Evolutionary conservation across 371 early-diverging fungal species (phyloP).

Genomic region (Saksenaea oblongispora): DNA sequence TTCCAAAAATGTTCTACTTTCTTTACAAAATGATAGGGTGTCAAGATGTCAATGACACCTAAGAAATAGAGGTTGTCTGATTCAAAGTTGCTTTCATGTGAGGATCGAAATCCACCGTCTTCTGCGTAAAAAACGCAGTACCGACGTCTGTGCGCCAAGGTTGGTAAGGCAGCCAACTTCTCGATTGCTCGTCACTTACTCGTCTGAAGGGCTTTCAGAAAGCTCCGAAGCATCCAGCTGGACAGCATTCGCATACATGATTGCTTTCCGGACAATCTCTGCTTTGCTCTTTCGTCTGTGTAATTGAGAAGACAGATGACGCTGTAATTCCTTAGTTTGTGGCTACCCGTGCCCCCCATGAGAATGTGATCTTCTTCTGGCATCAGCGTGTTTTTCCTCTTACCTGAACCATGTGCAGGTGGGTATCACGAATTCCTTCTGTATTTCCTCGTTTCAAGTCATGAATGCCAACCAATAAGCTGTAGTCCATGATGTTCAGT

Average conservation of each 20-base stretch:
- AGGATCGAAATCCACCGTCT: constrained; percentile 86
- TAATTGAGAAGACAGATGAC: constrained; percentile 30
- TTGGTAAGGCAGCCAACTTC: not conserved
- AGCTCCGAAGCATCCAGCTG: constrained; percentile 57
- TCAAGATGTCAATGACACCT: constrained; percentile 96
- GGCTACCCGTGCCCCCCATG: not conserved
- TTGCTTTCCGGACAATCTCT: constrained; percentile 67
- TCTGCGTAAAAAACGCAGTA: constrained; percentile 86
- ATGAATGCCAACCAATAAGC: constrained; percentile 90
- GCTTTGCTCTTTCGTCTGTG: constrained; percentile 55
- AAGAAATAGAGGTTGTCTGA: constrained; percentile 82
- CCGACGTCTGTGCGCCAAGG: constrained; percentile 49
- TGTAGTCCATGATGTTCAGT: constrained; percentile 97
- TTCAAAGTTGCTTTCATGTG: constrained; percentile 67
- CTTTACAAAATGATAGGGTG: constrained; percentile 86
- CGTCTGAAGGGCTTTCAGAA: constrained; percentile 48
- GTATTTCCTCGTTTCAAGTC: constrained; percentile 81
- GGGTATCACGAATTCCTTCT: constrained; percentile 84
- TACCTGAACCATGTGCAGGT: constrained; percentile 79
- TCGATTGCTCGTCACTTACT: constrained; percentile 26
- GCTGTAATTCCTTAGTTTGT: constrained; percentile 31
- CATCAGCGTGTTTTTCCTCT: constrained; percentile 4
- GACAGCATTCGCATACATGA: constrained; percentile 66
- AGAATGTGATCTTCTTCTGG: not conserved
- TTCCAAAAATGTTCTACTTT: constrained; percentile 87